Evolutionary conservation across 805 yeast genomes (phyloP), one percentile per base, ranked within the genome.

Genomic region (Hanseniaspora valbyensis): DNA sequence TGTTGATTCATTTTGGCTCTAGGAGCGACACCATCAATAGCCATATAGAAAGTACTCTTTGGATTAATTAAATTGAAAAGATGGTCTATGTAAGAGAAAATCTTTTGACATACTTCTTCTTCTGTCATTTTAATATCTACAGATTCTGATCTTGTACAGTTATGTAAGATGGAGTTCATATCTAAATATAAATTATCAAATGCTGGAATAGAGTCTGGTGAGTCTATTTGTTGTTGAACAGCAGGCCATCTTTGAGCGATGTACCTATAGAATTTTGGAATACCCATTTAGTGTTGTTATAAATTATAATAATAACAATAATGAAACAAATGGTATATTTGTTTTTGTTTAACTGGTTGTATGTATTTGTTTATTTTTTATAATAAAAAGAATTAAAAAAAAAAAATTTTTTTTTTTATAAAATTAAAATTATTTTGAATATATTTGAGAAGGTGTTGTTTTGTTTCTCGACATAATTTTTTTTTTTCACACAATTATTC

Each of bases 241-340:
- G 83, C 73, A 29, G 99, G 99, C 96, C 97, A 92, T 79, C 99
- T 80, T 70, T 92, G 97, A 44, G 96, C 87, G 70, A 92, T 88
- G 72, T 86, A 90, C 68, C 96, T 79, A 67, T 87, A 92, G 65
- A 90, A 92, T 63, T 92, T 92, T 52, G 98, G 98, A 63, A 92
- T 90, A 74, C 97, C 97, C 83, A 73, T 71, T 26, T 34, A 8
- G 10, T 32, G 34, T n/a, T 32, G 34, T 32, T 32, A 8, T 10
- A 14, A 8, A 14, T 32, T 32, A n/a, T n/a, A n/a, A n/a, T n/a
- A n/a, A n/a, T n/a, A n/a, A n/a, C n/a, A n/a, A n/a, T n/a, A n/a
- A n/a, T n/a, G n/a, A n/a, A n/a, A n/a, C n/a, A n/a, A n/a, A n/a
- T n/a, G n/a, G n/a, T n/a, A n/a, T n/a, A 13, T 10, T 32, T 10